Evolutionary conservation across 768 basidiomycete species (phyloP).

Genomic region (Mrakia blollopis): DNA sequence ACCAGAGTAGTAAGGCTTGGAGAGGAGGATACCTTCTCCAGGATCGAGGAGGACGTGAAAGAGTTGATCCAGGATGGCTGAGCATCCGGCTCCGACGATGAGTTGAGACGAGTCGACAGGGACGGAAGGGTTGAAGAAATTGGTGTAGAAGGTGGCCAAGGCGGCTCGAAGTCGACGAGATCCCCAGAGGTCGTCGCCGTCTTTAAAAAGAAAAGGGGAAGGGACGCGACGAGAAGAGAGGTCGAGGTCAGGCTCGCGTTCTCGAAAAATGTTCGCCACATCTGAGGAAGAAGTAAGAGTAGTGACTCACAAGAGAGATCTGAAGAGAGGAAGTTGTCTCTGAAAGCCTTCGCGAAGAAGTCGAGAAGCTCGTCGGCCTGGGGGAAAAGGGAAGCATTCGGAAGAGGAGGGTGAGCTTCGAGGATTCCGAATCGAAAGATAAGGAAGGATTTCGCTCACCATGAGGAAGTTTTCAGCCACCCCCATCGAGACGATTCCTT

Average conservation of each 20-base stretch:
- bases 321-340: slow-evolving; percentile 34
- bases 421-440: not conserved
- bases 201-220: not conserved
- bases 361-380: slow-evolving; percentile 32
- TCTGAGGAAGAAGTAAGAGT: not conserved
- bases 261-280: not conserved
- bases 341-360: slow-evolving; percentile 38
- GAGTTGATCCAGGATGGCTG: slow-evolving; percentile 40
- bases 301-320: slow-evolving; percentile 35
- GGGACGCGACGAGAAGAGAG: not conserved
- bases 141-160: slow-evolving; percentile 37
- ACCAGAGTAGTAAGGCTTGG: slow-evolving; percentile 39
- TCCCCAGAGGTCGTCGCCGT: slow-evolving; percentile 43
- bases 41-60: slow-evolving; percentile 41
- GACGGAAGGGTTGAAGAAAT: slow-evolving; percentile 33
- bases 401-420: not conserved
- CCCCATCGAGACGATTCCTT: slow-evolving; percentile 41
- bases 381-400: not conserved
- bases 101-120: slow-evolving; percentile 21
- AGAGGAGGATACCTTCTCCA: slow-evolving; percentile 41
- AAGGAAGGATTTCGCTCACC: slow-evolving; percentile 24
- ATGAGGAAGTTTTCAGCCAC: slow-evolving; percentile 43
- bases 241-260: not conserved
- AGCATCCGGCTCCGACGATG: slow-evolving; percentile 29
- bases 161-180: slow-evolving; percentile 39